These are phyloP conservation scores for Colletotrichum sansevieriae DNA, from an alignment of 2,329 filamentous ascomycete species.

Conservation along the genomic window DNA sequence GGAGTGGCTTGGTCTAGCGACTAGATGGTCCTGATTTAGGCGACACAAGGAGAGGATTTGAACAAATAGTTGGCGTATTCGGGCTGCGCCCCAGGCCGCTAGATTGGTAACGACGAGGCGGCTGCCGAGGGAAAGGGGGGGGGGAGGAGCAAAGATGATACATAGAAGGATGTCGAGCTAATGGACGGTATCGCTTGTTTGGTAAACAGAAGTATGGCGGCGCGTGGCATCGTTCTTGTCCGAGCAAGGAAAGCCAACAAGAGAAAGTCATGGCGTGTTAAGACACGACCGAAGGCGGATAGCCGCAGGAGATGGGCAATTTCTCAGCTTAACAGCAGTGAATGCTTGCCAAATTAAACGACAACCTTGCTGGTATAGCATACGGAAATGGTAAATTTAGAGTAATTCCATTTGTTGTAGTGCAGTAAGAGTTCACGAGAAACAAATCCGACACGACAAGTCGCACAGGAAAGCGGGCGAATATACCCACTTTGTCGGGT, in stretches of 20 bases:
- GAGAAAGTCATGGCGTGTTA: not conserved
- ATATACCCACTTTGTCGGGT: conserved; percentile 1
- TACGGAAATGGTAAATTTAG: not conserved
- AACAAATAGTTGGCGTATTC: conserved; percentile 30
- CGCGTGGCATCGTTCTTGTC: conserved; percentile 19
- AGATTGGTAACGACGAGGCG: conserved; percentile 10
- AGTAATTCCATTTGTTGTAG: not conserved
- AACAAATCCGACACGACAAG: conserved; percentile 1
- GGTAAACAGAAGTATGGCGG: conserved; percentile 7
- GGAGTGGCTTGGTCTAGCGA: conserved; percentile 34
- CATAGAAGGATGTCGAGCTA: conserved; percentile 6
- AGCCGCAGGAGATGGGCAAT: conserved; percentile 20
- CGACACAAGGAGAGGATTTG: conserved; percentile 15
- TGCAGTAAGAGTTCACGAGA: not conserved
- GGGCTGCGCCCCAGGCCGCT: conserved; percentile 36
- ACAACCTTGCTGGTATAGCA: conserved; percentile 12
- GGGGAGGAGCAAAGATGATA: conserved; percentile 6
- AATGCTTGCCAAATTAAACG: conserved; percentile 9
- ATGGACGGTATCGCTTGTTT: not conserved
- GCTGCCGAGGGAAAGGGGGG: conserved; percentile 21
- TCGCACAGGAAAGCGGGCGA: not conserved
- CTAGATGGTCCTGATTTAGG: conserved; percentile 29
- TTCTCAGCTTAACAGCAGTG: conserved; percentile 6
- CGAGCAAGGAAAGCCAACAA: conserved; percentile 13
- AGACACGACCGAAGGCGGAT: conserved; percentile 13